Base-by-base conservation (phyloP, 2,329 filamentous ascomycete genomes). In the Fusarium longipes region DNA sequence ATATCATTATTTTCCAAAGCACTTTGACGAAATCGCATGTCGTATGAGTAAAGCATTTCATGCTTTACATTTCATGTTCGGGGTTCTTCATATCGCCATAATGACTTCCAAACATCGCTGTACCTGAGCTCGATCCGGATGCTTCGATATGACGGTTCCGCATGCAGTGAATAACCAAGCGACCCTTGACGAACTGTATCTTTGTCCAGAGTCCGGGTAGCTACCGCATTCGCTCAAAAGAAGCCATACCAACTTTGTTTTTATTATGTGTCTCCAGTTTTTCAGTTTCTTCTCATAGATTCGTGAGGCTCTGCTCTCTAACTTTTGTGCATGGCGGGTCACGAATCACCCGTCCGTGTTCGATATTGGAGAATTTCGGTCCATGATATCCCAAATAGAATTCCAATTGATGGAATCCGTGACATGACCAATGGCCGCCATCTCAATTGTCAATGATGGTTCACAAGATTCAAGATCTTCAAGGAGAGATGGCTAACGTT, bases 1-100 rank as follows among this genome's bases (percentile, higher is more conserved):
- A 48, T 63, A 25, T 36, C 25, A 17, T 33, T 44, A 17, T 20
- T 60, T 38, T 60, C 2, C 17, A 43, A 58, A 45, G 40, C 29
- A 22, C 24, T 43, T n/a, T 33, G 15, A 6, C 4, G n/a, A 38
- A 15, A 11, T 29, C 18, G 3, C 6, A 24, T 33, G 14, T 15
- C 22, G 7, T n/a, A 18, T 15, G 17, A 17, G 7, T 12, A 12
- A 24, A 24, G 15, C 8, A 20, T 32, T 47, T 8, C 3, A 3
- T n/a, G 20, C 12, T 3, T n/a, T 22, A 25, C 6, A 9, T 5
- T 8, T 4, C 27, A 32, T 6, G 8, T 12, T 45, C 10, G 3
- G 22, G 24, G 8, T 29, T n/a, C 14, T 20, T 14, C 14, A 20
- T 20, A 36, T 20, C n/a, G 18, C 4, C 7, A 9, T 33, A 17